A percentile compares a stretch with the other conserved stretches of the same genome.
Conservation (phyloP, 441 rosid genomes). For the Syzygium syzygioides region DNA sequence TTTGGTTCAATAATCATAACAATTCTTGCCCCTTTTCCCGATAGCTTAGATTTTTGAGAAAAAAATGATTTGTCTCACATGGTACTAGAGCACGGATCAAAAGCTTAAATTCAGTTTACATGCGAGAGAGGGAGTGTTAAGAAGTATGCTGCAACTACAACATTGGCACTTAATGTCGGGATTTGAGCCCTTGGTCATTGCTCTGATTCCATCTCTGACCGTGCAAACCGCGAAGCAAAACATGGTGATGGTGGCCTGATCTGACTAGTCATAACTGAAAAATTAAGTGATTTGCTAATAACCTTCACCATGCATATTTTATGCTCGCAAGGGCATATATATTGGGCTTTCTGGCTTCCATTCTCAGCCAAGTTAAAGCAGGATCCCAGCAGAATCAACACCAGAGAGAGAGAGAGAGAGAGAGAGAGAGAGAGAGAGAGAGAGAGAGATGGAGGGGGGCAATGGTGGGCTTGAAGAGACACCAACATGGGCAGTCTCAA, state of each 20-base stretch:
- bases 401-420: neutral
- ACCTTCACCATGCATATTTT: neutral
- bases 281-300: neutral
- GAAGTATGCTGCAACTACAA: neutral
- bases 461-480: slow-evolving; percentile 9
- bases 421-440: neutral
- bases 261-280: neutral
- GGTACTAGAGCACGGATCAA: neutral
- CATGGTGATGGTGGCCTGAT: neutral
- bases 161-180: neutral
- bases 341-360: neutral
- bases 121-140: neutral
- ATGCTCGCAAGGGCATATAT: neutral
- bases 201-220: neutral
- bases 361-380: neutral
- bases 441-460: neutral
- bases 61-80: neutral
- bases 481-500: slow-evolving; percentile 29
- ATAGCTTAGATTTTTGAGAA: neutral
- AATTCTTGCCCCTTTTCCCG: neutral
- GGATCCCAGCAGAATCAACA: neutral
- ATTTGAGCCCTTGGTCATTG: neutral
- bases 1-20: neutral
- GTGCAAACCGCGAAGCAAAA: neutral
- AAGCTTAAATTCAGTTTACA: neutral